Evolutionary conservation across 2,329 filamentous ascomycete genomes (phyloP).

Genomic region (Parafenestella ontariensis): DNA sequence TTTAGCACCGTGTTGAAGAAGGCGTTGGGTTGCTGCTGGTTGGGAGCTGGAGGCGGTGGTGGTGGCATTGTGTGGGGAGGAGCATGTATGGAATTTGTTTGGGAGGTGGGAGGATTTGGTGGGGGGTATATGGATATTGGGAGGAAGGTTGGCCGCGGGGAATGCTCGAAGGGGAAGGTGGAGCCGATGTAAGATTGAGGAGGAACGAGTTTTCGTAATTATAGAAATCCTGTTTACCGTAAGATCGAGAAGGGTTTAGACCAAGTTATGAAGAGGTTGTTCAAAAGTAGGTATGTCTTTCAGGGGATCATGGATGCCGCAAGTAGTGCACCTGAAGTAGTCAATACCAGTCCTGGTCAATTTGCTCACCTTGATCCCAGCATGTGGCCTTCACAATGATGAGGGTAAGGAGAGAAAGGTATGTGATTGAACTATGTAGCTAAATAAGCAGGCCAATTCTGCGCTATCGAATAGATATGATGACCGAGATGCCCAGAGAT

Average conservation of each 20-base stretch:
- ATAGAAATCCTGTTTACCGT: no score
- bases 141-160: constrained; percentile 24
- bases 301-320: not conserved
- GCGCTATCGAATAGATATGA: not conserved
- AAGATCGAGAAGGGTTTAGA: no score
- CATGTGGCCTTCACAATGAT: no score
- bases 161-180: constrained; percentile 31
- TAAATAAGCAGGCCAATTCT: not conserved
- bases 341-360: no score
- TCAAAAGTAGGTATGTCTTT: not conserved
- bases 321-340: not conserved
- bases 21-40: constrained; percentile 6
- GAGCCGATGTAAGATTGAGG: constrained; percentile 2
- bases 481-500: not conserved
- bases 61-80: constrained; percentile 6
- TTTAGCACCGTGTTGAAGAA: constrained; percentile 14
- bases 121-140: not conserved
- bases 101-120: not conserved
- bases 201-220: not conserved
- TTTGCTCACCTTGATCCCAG: no score
- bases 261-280: not conserved
- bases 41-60: constrained; percentile 6
- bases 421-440: not conserved
- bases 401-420: not conserved
- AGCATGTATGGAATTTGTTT: not conserved